Evolutionary conservation across 73 alveolate genomes (phyloP).

Genomic region (Stentor coeruleus): DNA sequence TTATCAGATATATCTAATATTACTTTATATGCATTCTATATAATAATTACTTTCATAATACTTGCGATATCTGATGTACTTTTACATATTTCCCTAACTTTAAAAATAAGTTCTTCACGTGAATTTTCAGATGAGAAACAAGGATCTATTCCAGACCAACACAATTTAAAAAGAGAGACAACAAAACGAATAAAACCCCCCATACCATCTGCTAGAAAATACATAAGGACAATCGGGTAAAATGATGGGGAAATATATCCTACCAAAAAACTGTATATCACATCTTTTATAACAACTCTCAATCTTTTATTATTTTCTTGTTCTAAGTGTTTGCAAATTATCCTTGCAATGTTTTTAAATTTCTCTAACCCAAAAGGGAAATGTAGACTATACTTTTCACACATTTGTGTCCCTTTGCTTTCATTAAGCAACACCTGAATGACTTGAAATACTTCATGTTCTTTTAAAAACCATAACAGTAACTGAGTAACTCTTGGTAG

Average conservation of each 20-base stretch:
- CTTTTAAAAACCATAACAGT: neutral
- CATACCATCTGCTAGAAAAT: conserved; percentile 5
- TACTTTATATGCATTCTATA: neutral
- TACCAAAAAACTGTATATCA: neutral
- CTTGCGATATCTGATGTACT: too few relatives aligned
- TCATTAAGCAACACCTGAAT: neutral
- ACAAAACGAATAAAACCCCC: neutral
- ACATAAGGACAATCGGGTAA: neutral
- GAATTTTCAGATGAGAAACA: neutral
- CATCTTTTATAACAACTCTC: neutral
- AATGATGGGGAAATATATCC: conserved; percentile 2
- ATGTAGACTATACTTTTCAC: neutral
- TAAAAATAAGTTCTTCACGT: neutral
- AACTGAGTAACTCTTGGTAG: neutral
- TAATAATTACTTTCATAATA: neutral
- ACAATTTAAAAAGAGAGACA: neutral
- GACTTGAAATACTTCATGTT: neutral
- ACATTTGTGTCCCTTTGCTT: neutral
- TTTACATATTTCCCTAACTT: neutral
- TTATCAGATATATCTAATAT: neutral
- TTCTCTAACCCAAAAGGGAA: neutral
- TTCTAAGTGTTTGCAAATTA: neutral
- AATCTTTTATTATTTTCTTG: neutral
- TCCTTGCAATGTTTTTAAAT: neutral
- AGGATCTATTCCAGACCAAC: neutral